phyloP scores from a whole-genome alignment of 768 basidiomycete genomes.

The Galerina sulciceps region DNA sequence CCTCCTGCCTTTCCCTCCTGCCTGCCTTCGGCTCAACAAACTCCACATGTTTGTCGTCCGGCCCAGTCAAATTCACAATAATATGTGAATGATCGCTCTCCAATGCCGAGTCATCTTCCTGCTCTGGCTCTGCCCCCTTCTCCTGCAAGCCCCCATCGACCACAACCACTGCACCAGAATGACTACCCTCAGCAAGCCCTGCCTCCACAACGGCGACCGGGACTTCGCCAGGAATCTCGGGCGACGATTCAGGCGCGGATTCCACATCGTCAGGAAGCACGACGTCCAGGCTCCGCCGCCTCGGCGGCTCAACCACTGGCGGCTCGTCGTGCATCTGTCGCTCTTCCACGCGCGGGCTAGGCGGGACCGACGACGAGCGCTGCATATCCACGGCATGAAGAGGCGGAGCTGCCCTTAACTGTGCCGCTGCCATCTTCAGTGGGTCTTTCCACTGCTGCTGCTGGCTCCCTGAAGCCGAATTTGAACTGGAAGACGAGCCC shows the following conservation, averaged over 20 bases:
- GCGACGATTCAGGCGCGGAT: conserved; percentile 6
- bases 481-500: conserved; percentile 4
- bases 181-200: conserved; percentile 3
- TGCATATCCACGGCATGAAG: conserved; percentile 33
- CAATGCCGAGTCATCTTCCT: conserved; percentile 14
- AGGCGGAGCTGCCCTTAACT: not conserved
- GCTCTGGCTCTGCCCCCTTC: conserved; percentile 28
- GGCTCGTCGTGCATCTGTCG: conserved; percentile 28
- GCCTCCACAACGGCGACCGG: conserved; percentile 5
- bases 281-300: conserved; percentile 49
- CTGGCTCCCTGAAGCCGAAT: not conserved
- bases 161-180: conserved; percentile 11
- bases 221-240: not conserved
- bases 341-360: conserved; percentile 39
- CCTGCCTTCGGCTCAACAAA: conserved; percentile 28
- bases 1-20: conserved; percentile 11
- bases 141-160: conserved; percentile 11
- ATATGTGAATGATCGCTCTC: conserved; percentile 32
- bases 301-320: conserved; percentile 34
- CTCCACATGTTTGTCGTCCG: conserved; percentile 40
- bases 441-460: not conserved
- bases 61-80: conserved; percentile 31
- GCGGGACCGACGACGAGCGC: conserved; percentile 66
- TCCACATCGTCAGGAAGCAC: conserved; percentile 1
- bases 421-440: not conserved